phyloP scores from a whole-genome alignment of 345 rosid genomes.

The Erodium maritimum region DNA sequence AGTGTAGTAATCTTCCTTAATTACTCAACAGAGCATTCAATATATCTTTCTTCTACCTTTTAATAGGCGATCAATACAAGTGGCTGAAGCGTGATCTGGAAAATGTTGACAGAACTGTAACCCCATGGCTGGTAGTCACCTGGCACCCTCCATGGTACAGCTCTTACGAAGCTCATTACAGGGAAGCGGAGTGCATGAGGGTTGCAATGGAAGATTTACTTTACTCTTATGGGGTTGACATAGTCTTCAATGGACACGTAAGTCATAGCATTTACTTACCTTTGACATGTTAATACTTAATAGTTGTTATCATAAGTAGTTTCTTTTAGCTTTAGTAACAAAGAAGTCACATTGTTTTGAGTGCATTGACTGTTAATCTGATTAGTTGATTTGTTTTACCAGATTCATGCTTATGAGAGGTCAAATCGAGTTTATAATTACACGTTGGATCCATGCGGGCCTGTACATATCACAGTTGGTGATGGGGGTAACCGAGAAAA shows the following conservation, averaged over 20 bases:
- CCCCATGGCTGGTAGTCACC: constrained; percentile 82
- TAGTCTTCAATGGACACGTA: constrained; percentile 80
- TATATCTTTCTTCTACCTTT: constrained; percentile 5
- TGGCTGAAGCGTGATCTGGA: constrained; percentile 70
- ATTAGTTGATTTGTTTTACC: constrained; percentile 2
- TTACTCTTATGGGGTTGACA: constrained; percentile 44
- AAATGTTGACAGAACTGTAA: constrained; percentile 44
- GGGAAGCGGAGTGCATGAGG: constrained; percentile 89
- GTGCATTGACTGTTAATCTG: neutral
- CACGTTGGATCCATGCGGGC: constrained; percentile 73
- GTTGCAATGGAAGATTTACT: constrained; percentile 67
- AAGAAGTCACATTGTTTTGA: neutral
- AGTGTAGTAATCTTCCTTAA: too few relatives aligned
- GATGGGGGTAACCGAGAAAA: constrained; percentile 69
- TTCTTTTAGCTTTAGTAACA: too few relatives aligned
- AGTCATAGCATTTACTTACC: too few relatives aligned
- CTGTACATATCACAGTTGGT: constrained; percentile 60
- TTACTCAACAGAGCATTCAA: neutral
- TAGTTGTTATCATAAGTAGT: too few relatives aligned
- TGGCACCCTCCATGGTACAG: constrained; percentile 94
- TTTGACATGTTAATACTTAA: too few relatives aligned
- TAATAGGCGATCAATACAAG: constrained; percentile 57
- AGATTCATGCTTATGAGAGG: constrained; percentile 94
- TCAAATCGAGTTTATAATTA: constrained; percentile 83
- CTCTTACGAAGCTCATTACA: constrained; percentile 61